A percentile compares a stretch with the other conserved stretches of the same genome.
Evolutionary conservation across 1,139 yeast genomes (phyloP).

Genomic region (Sugiyamaella novakii): DNA sequence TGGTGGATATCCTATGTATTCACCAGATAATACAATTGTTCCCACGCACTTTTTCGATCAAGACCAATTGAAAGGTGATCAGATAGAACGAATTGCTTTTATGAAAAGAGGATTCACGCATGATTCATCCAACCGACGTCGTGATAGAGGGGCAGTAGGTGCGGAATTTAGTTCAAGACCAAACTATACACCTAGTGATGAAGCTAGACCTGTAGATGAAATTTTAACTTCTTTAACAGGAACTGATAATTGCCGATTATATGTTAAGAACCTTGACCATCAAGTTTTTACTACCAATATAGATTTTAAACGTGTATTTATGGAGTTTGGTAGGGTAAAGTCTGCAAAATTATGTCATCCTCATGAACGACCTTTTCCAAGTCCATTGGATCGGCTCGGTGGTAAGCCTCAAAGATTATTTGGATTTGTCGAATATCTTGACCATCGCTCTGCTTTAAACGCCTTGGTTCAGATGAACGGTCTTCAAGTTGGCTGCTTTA

Average conservation of each 20-base stretch:
- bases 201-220: background rate
- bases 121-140: background rate
- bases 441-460: constrained; percentile 16
- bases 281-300: constrained; percentile 13
- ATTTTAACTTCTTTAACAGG: background rate
- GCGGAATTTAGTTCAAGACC: background rate
- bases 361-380: constrained; percentile 3
- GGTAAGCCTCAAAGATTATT: constrained; percentile 13
- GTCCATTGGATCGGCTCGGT: constrained; percentile 8
- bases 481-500: constrained; percentile 8
- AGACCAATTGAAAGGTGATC: background rate
- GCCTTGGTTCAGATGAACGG: constrained; percentile 19
- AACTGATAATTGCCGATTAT: constrained; percentile 11
- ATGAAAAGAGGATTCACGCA: background rate
- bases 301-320: constrained; percentile 12
- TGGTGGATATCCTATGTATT: constrained; percentile 2
- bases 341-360: constrained; percentile 16
- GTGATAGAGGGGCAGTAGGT: background rate
- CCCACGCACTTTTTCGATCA: background rate
- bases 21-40: background rate
- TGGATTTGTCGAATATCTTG: constrained; percentile 20
- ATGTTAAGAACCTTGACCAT: constrained; percentile 19
- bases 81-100: background rate
- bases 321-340: constrained; percentile 16
- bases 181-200: too few species aligned